Evolutionary conservation across 2,329 filamentous ascomycete species (phyloP).

Genomic region (Capronia americana): DNA sequence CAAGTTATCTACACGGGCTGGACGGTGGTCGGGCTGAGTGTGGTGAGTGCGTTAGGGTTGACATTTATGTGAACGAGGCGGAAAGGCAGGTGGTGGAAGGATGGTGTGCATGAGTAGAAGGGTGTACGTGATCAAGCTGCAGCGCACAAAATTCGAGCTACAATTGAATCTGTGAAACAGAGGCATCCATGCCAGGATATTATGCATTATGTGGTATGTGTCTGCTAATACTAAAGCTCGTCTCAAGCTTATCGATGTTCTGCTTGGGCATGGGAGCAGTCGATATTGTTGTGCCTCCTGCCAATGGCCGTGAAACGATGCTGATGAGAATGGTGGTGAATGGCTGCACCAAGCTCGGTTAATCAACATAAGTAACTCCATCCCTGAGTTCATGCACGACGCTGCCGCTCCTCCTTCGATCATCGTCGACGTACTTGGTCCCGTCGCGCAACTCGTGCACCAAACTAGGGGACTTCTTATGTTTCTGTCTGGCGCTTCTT

Average conservation of each 20-base stretch:
- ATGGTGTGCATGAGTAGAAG: background rate
- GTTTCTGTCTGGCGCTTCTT: slow-evolving; percentile 25
- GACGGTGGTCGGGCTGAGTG: slow-evolving; percentile 35
- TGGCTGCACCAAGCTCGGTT: slow-evolving; percentile 1
- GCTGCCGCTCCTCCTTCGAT: slow-evolving; percentile 22
- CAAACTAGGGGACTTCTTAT: slow-evolving; percentile 28
- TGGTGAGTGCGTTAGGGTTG: slow-evolving; percentile 31
- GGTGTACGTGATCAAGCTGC: slow-evolving; percentile 15
- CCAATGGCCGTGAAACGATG: background rate
- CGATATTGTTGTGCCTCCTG: background rate
- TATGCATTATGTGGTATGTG: slow-evolving; percentile 2
- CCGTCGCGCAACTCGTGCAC: slow-evolving; percentile 41
- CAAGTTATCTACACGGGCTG: slow-evolving; percentile 58
- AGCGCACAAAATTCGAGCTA: background rate
- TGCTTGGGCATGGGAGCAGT: background rate
- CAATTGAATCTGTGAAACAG: background rate
- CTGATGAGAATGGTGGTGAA: background rate
- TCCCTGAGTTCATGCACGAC: slow-evolving; percentile 39
- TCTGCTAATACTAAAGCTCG: background rate
- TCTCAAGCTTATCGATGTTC: background rate
- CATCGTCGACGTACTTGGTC: slow-evolving; percentile 39
- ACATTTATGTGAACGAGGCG: slow-evolving; percentile 24
- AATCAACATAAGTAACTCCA: slow-evolving; percentile 36
- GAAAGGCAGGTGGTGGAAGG: background rate
- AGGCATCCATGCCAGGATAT: background rate